Conservation (phyloP, 441 rosid genomes). For the Pelargonium fulgidum region DNA sequence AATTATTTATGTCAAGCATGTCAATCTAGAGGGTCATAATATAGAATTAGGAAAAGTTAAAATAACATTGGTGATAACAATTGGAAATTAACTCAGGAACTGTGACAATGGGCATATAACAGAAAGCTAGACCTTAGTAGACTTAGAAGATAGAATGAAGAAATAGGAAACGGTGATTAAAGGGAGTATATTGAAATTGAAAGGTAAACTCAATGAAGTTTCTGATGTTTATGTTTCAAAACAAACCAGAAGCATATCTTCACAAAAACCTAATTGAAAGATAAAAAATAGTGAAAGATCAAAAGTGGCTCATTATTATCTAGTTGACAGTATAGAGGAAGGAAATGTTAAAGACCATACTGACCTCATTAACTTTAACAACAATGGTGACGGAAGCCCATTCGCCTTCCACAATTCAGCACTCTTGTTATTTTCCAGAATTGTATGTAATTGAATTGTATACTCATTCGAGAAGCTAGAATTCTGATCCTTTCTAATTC, state of each 20-base stretch:
- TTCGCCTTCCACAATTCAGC: constrained; percentile 63
- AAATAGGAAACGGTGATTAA: neutral
- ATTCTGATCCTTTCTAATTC: constrained; percentile 26
- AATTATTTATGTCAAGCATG: neutral
- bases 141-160: neutral
- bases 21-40: neutral
- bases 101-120: no score
- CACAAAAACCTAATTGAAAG: neutral
- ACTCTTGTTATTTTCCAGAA: constrained; percentile 37
- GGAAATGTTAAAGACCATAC: constrained; percentile 17
- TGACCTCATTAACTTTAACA: constrained; percentile 77
- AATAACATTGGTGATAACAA: neutral
- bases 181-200: neutral
- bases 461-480: constrained; percentile 26
- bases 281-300: neutral
- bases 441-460: constrained; percentile 28
- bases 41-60: neutral
- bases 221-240: neutral
- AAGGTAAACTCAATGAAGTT: neutral
- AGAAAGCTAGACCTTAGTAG: no score
- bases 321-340: constrained; percentile 4
- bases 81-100: no score
- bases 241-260: neutral
- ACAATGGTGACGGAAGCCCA: constrained; percentile 61
- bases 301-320: neutral